These are phyloP conservation scores for Hygrophorus russula DNA, from an alignment of 768 basidiomycete species.

Conservation along the genomic window DNA sequence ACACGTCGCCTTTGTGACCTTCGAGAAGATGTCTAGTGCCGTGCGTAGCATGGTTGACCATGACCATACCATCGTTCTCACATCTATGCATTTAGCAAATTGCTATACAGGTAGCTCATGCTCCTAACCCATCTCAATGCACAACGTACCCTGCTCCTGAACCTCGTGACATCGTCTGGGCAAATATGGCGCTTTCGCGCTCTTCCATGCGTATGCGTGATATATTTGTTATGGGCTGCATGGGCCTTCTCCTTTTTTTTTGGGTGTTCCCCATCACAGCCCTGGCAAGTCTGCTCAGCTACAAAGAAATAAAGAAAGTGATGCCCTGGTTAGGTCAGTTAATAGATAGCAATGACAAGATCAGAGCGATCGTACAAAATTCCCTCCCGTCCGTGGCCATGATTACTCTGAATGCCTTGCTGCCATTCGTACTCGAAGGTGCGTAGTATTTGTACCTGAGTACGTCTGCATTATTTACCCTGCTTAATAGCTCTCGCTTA, in stretches of 20 bases:
- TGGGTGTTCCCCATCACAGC: constrained; percentile 90
- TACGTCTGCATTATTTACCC: constrained; percentile 3
- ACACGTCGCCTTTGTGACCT: constrained; percentile 87
- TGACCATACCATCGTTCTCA: neutral
- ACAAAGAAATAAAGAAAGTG: constrained; percentile 84
- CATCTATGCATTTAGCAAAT: constrained; percentile 48
- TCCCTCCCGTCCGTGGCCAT: constrained; percentile 87
- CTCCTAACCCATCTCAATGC: constrained; percentile 52
- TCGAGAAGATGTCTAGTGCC: constrained; percentile 90
- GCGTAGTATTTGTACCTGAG: constrained; percentile 7
- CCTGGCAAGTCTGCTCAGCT: constrained; percentile 80
- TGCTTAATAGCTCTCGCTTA: constrained; percentile 54
- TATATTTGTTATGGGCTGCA: constrained; percentile 54
- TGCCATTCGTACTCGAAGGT: constrained; percentile 90
- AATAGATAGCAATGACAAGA: constrained; percentile 71
- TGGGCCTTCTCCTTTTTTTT: constrained; percentile 70
- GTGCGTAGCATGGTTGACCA: constrained; percentile 30
- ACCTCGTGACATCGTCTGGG: constrained; percentile 93
- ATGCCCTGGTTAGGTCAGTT: constrained; percentile 81
- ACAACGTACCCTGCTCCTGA: constrained; percentile 78
- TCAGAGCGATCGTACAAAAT: constrained; percentile 87
- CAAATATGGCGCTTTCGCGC: constrained; percentile 66
- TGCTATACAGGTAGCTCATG: constrained; percentile 75
- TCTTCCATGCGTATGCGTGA: constrained; percentile 54
- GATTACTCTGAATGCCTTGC: constrained; percentile 77